Evolutionary conservation across 257 asterid genomes (phyloP), one percentile per base, ranked within the genome.

Genomic region (Paulownia fortunei): DNA sequence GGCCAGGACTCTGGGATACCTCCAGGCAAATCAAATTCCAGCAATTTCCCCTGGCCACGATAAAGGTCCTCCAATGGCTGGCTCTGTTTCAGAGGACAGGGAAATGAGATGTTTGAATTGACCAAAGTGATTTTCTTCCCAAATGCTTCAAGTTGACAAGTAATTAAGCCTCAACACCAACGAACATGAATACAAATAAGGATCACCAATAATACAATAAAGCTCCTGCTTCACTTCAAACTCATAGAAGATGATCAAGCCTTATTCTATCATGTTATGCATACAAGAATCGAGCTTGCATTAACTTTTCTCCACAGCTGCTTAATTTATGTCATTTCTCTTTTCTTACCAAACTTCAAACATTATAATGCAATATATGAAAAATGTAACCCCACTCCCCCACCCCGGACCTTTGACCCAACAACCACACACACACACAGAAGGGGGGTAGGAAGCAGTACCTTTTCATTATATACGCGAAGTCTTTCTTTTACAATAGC

Each of bases 21-120:
- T n/a, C n/a, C n/a, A n/a, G n/a, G n/a, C n/a, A n/a, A n/a, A n/a
- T n/a, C n/a, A n/a, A n/a, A n/a, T n/a, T n/a, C n/a, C n/a, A n/a
- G n/a, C n/a, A n/a, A 70, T 80, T 87, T 89, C 69, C 94, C 89
- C 79, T 77, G 92, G 63, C 71, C 72, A 5, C 82, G 82, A 52
- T 91, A 89, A 39, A 76, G 89, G 16, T 82, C 94, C 82, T 91
- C 96, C 54, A 91, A 92, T 0, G 96, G 96, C 72, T 79, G 92
- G 79, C 94, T 89, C 94, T 91, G 92, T 63, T 72, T 24, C 44
- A 26, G 39, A 18, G 23, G 72, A 66, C 47, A 71, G 24, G n/a
- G 21, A 63, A 51, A 1, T 6, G 37, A 67, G 23, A 4, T 42
- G 11, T 67, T 23, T 23, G 2, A 21, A 12, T 21, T 44, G 5